Percentiles rank a stretch among this genome's conserved stretches.
These are phyloP conservation scores for Lepiota venenata DNA, from an alignment of 768 basidiomycete genomes.

Conservation along the genomic window DNA sequence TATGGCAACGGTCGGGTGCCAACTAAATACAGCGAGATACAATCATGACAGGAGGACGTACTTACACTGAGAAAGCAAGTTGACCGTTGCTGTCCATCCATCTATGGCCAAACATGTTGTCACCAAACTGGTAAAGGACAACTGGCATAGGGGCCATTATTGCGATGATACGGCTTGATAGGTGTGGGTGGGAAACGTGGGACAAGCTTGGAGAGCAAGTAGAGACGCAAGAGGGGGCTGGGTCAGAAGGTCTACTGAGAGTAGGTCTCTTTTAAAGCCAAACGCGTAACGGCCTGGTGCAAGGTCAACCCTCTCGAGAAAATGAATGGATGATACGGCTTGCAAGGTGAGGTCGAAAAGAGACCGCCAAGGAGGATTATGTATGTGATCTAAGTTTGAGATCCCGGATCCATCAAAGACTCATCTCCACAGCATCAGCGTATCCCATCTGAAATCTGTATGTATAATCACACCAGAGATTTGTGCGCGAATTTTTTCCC, in stretches of 20 bases:
- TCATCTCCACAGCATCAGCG: constrained; percentile 7
- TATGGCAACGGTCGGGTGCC: neutral
- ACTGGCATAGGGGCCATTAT: constrained; percentile 7
- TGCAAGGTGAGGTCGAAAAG: constrained; percentile 11
- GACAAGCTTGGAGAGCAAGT: neutral
- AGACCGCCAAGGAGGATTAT: constrained; percentile 10
- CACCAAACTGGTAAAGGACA: constrained; percentile 8
- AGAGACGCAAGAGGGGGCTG: neutral
- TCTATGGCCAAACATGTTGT: constrained; percentile 7
- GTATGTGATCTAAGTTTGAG: constrained; percentile 9
- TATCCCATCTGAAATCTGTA: constrained; percentile 9
- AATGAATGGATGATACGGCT: constrained; percentile 2
- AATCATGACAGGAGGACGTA: neutral
- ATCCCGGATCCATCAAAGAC: constrained; percentile 12
- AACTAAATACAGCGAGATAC: neutral
- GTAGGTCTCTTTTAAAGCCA: constrained; percentile 3
- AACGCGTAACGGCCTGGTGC: constrained; percentile 4
- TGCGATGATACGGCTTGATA: constrained; percentile 10
- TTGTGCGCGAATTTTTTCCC: constrained; percentile 2
- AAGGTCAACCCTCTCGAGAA: constrained; percentile 5
- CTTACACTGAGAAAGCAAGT: constrained; percentile 9
- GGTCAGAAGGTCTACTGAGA: neutral
- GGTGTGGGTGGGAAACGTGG: neutral
- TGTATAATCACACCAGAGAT: constrained; percentile 7
- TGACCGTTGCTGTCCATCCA: constrained; percentile 1